phyloP scores from a whole-genome alignment of 2,329 filamentous ascomycete species.

The Nothophoma quercina region DNA sequence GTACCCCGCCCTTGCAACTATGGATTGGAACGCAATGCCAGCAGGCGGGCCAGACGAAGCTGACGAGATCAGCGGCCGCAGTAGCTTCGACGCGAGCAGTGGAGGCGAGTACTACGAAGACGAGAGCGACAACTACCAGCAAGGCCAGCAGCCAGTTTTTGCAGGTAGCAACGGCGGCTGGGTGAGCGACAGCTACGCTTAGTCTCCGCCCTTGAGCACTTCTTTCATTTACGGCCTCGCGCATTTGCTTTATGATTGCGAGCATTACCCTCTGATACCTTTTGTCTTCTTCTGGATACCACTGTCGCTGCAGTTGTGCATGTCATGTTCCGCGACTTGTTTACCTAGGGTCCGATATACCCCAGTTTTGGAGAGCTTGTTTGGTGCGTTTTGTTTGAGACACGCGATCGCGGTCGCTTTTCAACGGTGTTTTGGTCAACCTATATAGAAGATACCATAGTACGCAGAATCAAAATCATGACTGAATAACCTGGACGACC shows the following conservation, averaged over 20 bases:
- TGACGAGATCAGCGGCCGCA: constrained; percentile 75
- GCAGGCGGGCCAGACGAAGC: constrained; percentile 65
- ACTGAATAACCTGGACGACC: no score
- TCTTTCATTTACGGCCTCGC: constrained; percentile 6
- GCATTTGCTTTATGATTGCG: constrained; percentile 12
- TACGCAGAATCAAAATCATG: constrained; percentile 6
- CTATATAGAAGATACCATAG: constrained; percentile 18
- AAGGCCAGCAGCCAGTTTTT: constrained; percentile 38
- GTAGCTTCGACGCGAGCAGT: constrained; percentile 78
- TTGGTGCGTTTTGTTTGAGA: background rate
- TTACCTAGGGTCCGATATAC: constrained; percentile 17
- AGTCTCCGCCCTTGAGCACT: background rate
- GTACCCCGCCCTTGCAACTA: constrained; percentile 88
- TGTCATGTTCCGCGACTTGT: constrained; percentile 8
- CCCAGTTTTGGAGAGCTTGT: constrained; percentile 11
- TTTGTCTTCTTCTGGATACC: constrained; percentile 25
- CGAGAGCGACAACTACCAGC: constrained; percentile 61
- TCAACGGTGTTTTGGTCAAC: constrained; percentile 6
- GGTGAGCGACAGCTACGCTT: constrained; percentile 42
- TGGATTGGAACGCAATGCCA: constrained; percentile 83
- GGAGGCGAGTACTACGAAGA: constrained; percentile 75
- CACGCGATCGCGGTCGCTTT: background rate
- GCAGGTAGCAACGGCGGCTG: constrained; percentile 41
- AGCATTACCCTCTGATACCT: constrained; percentile 12
- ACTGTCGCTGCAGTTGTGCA: constrained; percentile 26